phyloP scores from a whole-genome alignment of 495 filamentous ascomycete genomes.

The Podospora australis region DNA sequence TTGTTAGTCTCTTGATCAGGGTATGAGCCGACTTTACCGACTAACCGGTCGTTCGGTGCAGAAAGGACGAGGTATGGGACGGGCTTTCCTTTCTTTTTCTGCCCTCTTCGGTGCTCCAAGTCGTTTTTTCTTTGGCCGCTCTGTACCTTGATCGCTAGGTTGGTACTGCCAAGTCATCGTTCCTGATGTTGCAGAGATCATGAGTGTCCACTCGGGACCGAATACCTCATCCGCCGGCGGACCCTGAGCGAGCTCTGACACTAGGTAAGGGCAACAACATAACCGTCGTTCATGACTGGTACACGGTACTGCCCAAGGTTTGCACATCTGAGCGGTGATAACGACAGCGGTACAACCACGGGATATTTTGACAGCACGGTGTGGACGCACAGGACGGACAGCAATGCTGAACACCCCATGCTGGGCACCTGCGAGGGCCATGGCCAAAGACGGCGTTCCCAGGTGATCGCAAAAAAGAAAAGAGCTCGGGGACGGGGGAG shows the following conservation, averaged over 20 bases:
- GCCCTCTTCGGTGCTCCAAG: neutral
- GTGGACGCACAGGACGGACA: too few species aligned
- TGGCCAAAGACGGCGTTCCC: neutral
- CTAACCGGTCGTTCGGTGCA: too few species aligned
- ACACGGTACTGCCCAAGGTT: too few species aligned
- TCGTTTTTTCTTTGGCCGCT: conserved; percentile 2
- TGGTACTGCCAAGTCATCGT: conserved; percentile 22
- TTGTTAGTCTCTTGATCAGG: neutral
- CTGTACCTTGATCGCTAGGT: conserved; percentile 9
- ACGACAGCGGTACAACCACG: too few species aligned
- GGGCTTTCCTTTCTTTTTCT: neutral
- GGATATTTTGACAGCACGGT: too few species aligned
- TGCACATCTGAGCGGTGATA: too few species aligned
- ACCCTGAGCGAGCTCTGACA: conserved; percentile 8
- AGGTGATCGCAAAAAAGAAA: neutral
- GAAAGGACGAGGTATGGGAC: too few species aligned
- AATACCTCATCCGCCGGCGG: conserved; percentile 22
- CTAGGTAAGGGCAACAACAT: too few species aligned
- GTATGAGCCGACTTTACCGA: too few species aligned
- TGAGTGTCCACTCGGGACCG: conserved; percentile 15
- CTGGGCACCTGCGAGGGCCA: too few species aligned
- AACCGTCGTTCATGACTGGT: neutral
- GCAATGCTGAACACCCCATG: too few species aligned
- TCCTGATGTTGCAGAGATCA: neutral
- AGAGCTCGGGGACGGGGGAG: neutral